Evolutionary conservation across 2,329 filamentous ascomycete genomes (phyloP), one percentile per base, ranked within the genome.

Genomic region (Monilinia aucupariae): DNA sequence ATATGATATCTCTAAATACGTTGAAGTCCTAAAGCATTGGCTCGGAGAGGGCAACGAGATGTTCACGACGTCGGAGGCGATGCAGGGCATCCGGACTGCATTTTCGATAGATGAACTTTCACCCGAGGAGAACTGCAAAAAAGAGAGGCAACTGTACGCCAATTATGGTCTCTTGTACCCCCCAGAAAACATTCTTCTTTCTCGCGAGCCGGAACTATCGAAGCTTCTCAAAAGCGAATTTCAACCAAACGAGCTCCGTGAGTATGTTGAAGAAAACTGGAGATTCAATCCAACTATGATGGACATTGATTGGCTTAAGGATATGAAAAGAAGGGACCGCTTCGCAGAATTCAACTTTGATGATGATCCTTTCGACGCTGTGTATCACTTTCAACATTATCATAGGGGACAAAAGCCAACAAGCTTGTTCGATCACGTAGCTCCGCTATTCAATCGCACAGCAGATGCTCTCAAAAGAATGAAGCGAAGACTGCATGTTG

Each of bases 401-500:
- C 30, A 48, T 5, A 48, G 59, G 4, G 58, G 62, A 4, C 12
- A 37, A 12, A 64, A 59, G 2, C 41, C 54, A 13, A 13, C 59
- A 63, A 27, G 48, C 52, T 27, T 68, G 27, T 68, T 53, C 55
- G 64, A 68, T 30, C 45, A 65, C 37, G 37, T 66, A 27, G 17
- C 50, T 5, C 59, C 66, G 5, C 68, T 68, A 12, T 68, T 67
- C 22, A 13, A 12, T 15, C 47, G 59, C 22, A 52, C 49, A 15
- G 64, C 64, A 20, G 54, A 62, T 22, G n/a, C 66, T 37, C 60
- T 68, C n/a, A 61, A 50, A 32, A n/a, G 59, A 3, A 39, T 68
- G 12, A 45, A 49, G 20, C 59, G 45, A 32, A 61, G 67, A 47
- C 6, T 68, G 12, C 39, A 64, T 32, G 50, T 67, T 20, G 67